Evolutionary conservation across 441 rosid species (phyloP).

Genomic region (Flueggea neowawraea): DNA sequence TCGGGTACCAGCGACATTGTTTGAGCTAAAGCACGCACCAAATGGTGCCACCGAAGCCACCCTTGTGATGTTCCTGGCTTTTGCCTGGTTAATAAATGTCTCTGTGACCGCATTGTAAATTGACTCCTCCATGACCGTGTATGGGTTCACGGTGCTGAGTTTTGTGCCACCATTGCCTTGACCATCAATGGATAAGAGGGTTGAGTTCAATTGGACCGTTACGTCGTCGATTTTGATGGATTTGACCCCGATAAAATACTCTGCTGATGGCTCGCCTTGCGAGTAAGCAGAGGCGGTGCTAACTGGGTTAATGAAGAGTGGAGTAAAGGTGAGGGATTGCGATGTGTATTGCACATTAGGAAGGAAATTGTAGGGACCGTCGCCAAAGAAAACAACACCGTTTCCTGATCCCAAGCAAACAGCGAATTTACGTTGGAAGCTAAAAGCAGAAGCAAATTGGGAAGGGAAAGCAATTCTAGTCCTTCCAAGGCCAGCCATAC

Average conservation of each 20-base stretch:
- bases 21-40: constrained; percentile 47
- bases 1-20: constrained; percentile 39
- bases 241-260: constrained; percentile 59
- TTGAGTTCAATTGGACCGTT: constrained; percentile 35
- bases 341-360: constrained; percentile 39
- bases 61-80: constrained; percentile 38
- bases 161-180: constrained; percentile 68
- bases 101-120: constrained; percentile 43
- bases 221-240: constrained; percentile 31
- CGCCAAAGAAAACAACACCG: constrained; percentile 56
- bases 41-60: constrained; percentile 51
- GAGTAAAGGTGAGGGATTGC: constrained; percentile 34
- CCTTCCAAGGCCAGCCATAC: constrained; percentile 65
- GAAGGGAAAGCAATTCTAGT: constrained; percentile 44
- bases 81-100: constrained; percentile 31
- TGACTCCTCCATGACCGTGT: constrained; percentile 57
- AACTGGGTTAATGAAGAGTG: constrained; percentile 59
- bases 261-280: constrained; percentile 52
- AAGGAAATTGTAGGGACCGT: constrained; percentile 56
- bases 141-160: constrained; percentile 70
- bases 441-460: constrained; percentile 46
- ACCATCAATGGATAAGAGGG: constrained; percentile 36
- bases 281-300: constrained; percentile 49
- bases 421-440: constrained; percentile 51
- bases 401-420: constrained; percentile 41